Conservation (phyloP, 495 filamentous ascomycete genomes). For the Collariella sp. region DNA sequence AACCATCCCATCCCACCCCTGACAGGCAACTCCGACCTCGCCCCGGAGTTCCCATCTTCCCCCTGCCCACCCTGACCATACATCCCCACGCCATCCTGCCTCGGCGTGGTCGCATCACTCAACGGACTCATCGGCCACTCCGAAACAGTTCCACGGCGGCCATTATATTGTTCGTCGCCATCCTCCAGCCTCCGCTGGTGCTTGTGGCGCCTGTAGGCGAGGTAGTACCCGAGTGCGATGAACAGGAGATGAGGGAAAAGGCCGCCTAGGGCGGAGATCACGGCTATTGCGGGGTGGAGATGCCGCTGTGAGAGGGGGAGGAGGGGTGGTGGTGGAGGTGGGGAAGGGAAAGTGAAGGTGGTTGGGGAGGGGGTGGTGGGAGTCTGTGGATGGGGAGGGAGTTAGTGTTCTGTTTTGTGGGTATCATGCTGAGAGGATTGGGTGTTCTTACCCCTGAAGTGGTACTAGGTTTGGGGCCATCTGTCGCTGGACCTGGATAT, state of each 20-base stretch:
- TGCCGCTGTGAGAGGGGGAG: neutral
- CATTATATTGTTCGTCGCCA: neutral
- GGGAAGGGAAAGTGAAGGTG: neutral
- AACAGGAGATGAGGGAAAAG: neutral
- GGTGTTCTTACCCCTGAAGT: neutral
- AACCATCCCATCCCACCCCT: neutral
- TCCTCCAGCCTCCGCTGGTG: neutral
- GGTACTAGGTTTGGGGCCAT: neutral
- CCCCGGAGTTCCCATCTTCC: neutral
- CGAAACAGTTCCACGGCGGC: too few relatives aligned
- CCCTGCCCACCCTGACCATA: neutral
- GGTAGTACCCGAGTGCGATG: neutral
- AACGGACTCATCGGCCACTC: too few relatives aligned
- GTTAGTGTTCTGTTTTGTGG: neutral
- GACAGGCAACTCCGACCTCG: neutral
- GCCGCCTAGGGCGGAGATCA: neutral
- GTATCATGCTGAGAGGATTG: neutral
- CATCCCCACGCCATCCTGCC: neutral
- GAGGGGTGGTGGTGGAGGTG: neutral
- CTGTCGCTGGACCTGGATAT: neutral
- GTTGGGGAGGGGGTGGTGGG: neutral
- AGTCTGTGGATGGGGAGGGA: neutral
- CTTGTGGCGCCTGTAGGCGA: neutral
- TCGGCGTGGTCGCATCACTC: neutral
- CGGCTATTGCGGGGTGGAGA: neutral